These are phyloP conservation scores for Pseudoneurospora amorphoporcata DNA, from an alignment of 495 filamentous ascomycete species.

Conservation along the genomic window DNA sequence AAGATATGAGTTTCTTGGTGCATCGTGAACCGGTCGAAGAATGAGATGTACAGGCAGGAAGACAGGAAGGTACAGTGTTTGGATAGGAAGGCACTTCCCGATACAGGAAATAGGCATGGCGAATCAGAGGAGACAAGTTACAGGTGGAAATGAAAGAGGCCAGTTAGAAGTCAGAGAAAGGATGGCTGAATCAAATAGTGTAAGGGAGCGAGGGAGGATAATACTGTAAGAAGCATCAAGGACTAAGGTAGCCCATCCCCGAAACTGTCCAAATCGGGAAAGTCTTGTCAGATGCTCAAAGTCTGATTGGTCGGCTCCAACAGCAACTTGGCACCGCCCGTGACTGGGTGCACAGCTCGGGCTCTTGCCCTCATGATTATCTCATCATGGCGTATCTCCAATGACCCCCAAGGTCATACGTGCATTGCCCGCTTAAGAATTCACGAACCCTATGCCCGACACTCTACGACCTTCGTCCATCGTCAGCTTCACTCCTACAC, in stretches of 20 bases:
- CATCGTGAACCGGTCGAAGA: not conserved
- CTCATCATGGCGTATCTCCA: not conserved
- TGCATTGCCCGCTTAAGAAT: not conserved
- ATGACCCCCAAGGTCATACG: not conserved
- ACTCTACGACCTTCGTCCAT: not conserved
- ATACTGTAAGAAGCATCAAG: not conserved
- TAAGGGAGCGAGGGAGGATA: not conserved
- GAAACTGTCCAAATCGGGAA: not conserved
- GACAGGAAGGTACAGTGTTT: not conserved
- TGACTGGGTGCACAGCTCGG: not conserved
- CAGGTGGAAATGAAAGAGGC: not conserved
- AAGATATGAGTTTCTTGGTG: not conserved
- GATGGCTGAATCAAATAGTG: too few species aligned
- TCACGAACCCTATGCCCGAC: not conserved
- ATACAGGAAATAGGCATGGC: not conserved
- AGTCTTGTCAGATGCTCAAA: not conserved
- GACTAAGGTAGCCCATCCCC: not conserved
- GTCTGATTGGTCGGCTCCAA: not conserved
- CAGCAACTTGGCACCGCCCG: not conserved
- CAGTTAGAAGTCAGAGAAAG: not conserved
- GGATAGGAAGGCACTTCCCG: not conserved
- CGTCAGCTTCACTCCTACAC: not conserved
- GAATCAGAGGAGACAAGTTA: too few species aligned
- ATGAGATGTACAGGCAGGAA: not conserved
- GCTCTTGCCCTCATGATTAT: not conserved